phyloP scores from a whole-genome alignment of 2,329 filamentous ascomycete species.

The Colletotrichum theobromicola region DNA sequence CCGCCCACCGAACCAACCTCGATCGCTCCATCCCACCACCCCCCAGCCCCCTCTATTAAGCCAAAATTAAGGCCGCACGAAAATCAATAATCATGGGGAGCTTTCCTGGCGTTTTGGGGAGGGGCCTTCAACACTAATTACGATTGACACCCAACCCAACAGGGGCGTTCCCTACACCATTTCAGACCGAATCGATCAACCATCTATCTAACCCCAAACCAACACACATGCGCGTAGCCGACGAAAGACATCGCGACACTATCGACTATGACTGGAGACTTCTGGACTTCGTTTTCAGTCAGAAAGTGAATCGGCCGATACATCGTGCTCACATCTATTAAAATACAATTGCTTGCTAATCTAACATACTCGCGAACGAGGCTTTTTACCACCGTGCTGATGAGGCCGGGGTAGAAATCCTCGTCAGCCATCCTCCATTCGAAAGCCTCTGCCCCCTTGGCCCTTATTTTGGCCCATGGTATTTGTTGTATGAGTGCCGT shows the following conservation, averaged over 20 bases:
- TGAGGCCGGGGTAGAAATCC: background rate
- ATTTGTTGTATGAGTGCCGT: conserved; percentile 27
- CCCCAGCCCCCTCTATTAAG: conserved; percentile 20
- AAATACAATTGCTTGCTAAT: conserved; percentile 38
- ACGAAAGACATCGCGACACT: background rate
- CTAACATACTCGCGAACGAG: conserved; percentile 16
- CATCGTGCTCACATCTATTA: conserved; percentile 43
- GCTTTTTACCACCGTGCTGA: background rate
- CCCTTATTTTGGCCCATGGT: conserved; percentile 26
- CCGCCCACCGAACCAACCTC: conserved; percentile 8
- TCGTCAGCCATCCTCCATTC: background rate
- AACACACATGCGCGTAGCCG: background rate
- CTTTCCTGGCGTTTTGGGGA: background rate
- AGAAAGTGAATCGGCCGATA: background rate
- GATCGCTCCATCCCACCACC: background rate
- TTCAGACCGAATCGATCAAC: background rate
- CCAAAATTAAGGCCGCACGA: background rate
- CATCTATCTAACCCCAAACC: background rate
- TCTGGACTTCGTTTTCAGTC: background rate
- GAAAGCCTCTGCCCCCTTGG: background rate
- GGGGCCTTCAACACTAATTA: background rate
- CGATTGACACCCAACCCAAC: background rate
- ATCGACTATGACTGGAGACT: background rate
- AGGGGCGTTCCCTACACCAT: conserved; percentile 18
- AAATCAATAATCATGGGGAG: background rate